phyloP scores from a whole-genome alignment of 2,329 filamentous ascomycete genomes.

The Botryotinia globosa region DNA sequence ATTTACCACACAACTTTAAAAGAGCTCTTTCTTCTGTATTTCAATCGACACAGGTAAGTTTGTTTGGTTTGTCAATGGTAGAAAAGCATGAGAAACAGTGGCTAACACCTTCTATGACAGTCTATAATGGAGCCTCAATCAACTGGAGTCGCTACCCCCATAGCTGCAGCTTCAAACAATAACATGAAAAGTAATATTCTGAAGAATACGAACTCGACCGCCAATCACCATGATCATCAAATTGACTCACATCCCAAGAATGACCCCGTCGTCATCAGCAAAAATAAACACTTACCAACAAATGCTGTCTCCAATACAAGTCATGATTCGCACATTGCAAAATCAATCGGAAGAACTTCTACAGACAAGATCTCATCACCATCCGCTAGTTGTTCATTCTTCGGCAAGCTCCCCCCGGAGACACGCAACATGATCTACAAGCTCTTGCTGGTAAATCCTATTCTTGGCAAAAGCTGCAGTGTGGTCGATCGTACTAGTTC shows the following conservation, averaged over 20 bases:
- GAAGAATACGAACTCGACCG: neutral
- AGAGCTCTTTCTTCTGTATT: neutral
- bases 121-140: neutral
- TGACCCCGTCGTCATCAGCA: neutral
- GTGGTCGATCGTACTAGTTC: neutral
- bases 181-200: neutral
- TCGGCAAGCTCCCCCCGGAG: neutral
- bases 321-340: too few species aligned
- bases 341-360: neutral
- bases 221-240: neutral
- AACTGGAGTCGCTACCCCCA: neutral
- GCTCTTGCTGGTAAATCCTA: neutral
- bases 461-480: neutral
- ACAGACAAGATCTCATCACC: neutral
- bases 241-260: neutral
- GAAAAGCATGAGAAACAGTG: neutral
- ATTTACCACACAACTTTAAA: neutral
- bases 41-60: neutral
- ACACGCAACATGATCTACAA: neutral
- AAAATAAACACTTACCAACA: neutral
- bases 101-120: neutral
- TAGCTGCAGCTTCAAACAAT: neutral
- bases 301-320: neutral
- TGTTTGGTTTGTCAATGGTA: neutral
- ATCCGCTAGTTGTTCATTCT: neutral